These are phyloP conservation scores for Coemansia sp. DNA, from an alignment of 192 early-diverging fungal species.

Conservation along the genomic window DNA sequence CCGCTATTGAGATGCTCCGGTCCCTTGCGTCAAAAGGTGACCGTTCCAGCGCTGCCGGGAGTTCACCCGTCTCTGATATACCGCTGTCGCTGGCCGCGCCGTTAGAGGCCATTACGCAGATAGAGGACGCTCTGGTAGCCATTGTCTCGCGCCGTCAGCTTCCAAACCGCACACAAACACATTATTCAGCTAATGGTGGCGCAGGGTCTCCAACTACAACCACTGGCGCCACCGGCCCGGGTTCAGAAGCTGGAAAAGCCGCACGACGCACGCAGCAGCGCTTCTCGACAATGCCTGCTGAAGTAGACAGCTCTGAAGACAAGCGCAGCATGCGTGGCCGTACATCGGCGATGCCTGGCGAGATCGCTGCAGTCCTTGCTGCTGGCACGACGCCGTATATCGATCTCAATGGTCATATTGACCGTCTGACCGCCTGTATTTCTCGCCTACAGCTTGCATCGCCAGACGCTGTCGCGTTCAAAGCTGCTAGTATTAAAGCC, in stretches of 20 bases:
- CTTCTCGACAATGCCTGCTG: conserved; percentile 33
- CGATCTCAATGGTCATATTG: conserved; percentile 47
- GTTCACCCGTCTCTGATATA: not conserved
- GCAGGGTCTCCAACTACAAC: conserved; percentile 28
- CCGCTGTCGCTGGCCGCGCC: conserved; percentile 42
- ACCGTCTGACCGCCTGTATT: conserved; percentile 48
- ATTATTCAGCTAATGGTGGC: conserved; percentile 25
- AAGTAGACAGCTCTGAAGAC: conserved; percentile 34
- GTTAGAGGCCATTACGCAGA: conserved; percentile 25
- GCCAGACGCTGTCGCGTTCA: not conserved
- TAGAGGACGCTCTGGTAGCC: conserved; percentile 41
- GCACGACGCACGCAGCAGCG: conserved; percentile 43
- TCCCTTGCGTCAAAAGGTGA: conserved; percentile 18
- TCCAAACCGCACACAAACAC: conserved; percentile 37
- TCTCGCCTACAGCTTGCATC: conserved; percentile 34
- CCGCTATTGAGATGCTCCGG: conserved; percentile 34
- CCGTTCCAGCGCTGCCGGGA: not conserved
- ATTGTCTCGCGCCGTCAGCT: conserved; percentile 42
- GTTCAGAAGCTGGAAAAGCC: conserved; percentile 24
- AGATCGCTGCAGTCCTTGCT: conserved; percentile 13
- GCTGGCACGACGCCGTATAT: conserved; percentile 30
- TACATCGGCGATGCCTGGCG: conserved; percentile 32
- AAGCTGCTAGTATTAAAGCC: not conserved
- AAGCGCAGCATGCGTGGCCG: conserved; percentile 39
- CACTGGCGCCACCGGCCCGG: conserved; percentile 30